Evolutionary conservation across 1,139 yeast species (phyloP), one percentile per base, ranked within the genome.

Genomic region (Pichia sp.): DNA sequence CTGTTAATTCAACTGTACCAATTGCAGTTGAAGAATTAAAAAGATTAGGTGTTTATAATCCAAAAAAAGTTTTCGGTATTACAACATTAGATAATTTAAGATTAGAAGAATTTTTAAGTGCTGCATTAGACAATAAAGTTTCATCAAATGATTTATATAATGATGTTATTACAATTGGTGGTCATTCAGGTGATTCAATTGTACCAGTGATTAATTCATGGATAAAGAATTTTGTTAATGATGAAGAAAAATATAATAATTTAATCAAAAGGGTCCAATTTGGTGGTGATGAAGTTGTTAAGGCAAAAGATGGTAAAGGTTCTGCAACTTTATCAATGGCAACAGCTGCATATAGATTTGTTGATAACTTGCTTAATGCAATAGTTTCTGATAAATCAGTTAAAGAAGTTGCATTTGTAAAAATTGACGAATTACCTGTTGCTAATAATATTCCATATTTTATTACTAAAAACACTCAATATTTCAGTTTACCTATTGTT

Each of bases 261-360:
- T 75, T 78, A 46, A 66, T 81, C 33, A 64, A 79, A 55, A 68
- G 87, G 53, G 87, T 82, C 26, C 87, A 82, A 62, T 82, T 70
- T 58, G 90, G 87, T 49, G 89, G 89, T 56, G 90, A 82, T 62
- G 90, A 82, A 62, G 87, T 82, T 36, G 89, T 82, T 45, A 73
- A 80, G 63, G 89, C 89, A 26, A 82, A 82, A 62, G 74, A 80
- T 53, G 89, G 89, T 50, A 81, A 80, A 35, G 90, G 90, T 9
- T 80, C 87, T 8, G 90, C 89, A 27, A 82, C 90, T 16, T 70
- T 82, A 54, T 79, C 86, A 2, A 82, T 82, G 90, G 87, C 89
- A 20, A 76, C 74, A 55, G 87, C 89, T 28, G 90, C 87, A 34
- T 80, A 78, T 65, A 70, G 81, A 53, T 82, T 82, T 64, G 78